phyloP scores from a whole-genome alignment of 163 green algal species.

The Prototheca wickerhamii region DNA sequence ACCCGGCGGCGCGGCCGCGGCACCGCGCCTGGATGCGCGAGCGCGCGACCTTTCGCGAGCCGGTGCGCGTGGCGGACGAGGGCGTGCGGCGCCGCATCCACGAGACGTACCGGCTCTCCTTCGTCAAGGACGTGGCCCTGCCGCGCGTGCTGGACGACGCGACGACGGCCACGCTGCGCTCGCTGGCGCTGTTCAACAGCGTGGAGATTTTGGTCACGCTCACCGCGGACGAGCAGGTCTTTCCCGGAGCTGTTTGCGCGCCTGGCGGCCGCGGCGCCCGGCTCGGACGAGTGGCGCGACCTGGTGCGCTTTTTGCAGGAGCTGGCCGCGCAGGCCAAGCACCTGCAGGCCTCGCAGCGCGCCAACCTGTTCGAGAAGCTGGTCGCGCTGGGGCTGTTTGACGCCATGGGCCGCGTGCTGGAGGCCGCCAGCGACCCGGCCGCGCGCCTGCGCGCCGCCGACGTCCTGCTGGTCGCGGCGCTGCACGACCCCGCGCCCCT shows the following conservation, averaged over 20 bases:
- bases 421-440: constrained; percentile 30
- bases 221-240: constrained; percentile 51
- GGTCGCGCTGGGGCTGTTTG: constrained; percentile 61
- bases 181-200: constrained; percentile 93
- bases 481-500: constrained; percentile 75
- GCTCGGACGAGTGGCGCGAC: constrained; percentile 54
- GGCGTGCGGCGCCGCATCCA: constrained; percentile 81
- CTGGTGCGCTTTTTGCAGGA: constrained; percentile 88
- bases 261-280: constrained; percentile 27
- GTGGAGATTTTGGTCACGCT: constrained; percentile 60
- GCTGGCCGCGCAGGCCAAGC: constrained; percentile 73
- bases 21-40: constrained; percentile 74
- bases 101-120: constrained; percentile 85
- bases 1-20: constrained; percentile 32
- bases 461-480: constrained; percentile 80
- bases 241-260: constrained; percentile 64
- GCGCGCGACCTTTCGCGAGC: constrained; percentile 42
- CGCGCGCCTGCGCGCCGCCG: constrained; percentile 64
- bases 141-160: constrained; percentile 86
- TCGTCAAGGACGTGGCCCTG: constrained; percentile 91
- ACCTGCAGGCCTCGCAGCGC: constrained; percentile 70
- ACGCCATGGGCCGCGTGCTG: constrained; percentile 61
- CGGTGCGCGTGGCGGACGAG: constrained; percentile 74
- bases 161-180: constrained; percentile 84
- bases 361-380: constrained; percentile 63